Conservation (phyloP, 179 eudicot species). For the Beta corolliflora region DNA sequence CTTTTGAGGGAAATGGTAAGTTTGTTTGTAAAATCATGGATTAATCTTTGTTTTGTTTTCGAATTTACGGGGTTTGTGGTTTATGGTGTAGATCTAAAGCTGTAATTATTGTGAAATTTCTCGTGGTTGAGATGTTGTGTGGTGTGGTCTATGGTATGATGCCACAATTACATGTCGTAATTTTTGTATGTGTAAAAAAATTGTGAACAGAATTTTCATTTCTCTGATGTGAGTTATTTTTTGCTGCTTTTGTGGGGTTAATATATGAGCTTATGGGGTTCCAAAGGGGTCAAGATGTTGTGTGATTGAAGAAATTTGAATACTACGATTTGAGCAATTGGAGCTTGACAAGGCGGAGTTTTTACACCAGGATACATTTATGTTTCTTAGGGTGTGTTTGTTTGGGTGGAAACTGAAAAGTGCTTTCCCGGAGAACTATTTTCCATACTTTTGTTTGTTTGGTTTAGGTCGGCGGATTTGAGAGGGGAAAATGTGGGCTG, state of each 20-base stretch:
- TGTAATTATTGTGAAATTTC: not conserved
- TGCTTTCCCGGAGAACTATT: too few relatives aligned
- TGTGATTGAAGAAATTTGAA: not conserved
- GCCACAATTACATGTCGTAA: too few relatives aligned
- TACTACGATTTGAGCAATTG: not conserved
- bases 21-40: not conserved
- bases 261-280: not conserved
- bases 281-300: not conserved
- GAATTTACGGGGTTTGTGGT: not conserved
- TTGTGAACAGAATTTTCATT: not conserved
- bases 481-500: too few relatives aligned
- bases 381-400: not conserved
- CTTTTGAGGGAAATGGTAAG: conserved; percentile 87
- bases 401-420: too few relatives aligned
- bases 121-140: not conserved
- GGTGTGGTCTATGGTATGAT: not conserved
- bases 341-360: not conserved
- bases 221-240: not conserved
- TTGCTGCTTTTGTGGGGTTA: not conserved
- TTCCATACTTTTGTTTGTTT: too few relatives aligned
- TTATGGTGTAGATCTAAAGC: not conserved
- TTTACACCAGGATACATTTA: not conserved
- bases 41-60: not conserved
- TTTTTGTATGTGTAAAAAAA: too few relatives aligned
- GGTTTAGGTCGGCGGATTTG: too few relatives aligned